Conservation (phyloP, 164 flowering plant genomes). For the Tetracentron sinense region DNA sequence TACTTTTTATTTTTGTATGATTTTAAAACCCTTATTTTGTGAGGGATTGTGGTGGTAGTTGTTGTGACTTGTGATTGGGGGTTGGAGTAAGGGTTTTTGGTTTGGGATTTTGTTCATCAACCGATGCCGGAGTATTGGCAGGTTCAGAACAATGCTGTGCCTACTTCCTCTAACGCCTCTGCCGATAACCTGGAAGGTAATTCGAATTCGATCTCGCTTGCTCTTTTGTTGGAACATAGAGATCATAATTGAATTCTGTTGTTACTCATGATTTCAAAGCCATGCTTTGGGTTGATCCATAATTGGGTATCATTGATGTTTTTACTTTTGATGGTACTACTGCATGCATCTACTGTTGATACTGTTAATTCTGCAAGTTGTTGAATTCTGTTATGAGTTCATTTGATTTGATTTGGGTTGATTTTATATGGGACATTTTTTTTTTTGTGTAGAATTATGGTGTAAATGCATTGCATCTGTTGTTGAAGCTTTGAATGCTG, state of each 20-base stretch:
- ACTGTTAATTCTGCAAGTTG: background rate
- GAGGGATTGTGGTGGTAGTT: background rate
- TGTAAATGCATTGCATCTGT: constrained; percentile 2
- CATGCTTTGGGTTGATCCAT: background rate
- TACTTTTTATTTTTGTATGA: background rate
- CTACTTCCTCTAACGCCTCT: constrained; percentile 30
- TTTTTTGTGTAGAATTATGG: constrained; percentile 1
- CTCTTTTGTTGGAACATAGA: background rate
- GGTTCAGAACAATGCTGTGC: constrained; percentile 33
- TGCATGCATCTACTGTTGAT: background rate
- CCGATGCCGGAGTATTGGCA: constrained; percentile 57
- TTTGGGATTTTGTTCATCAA: background rate
- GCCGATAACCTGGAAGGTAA: constrained; percentile 45
- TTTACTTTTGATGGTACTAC: background rate
- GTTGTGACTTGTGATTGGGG: constrained; percentile 17
- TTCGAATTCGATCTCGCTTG: background rate
- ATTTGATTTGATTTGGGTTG: background rate
- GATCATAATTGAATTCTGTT: constrained; percentile 1
- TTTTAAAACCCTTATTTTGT: background rate
- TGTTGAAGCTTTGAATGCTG: background rate
- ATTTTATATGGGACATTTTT: background rate
- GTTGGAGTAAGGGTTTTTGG: constrained; percentile 9
- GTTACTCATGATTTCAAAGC: background rate
- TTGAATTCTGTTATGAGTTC: background rate
- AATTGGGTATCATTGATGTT: background rate